These are phyloP conservation scores for Paraphoma chrysanthemicola DNA, from an alignment of 2,329 filamentous ascomycete genomes.

Conservation along the genomic window DNA sequence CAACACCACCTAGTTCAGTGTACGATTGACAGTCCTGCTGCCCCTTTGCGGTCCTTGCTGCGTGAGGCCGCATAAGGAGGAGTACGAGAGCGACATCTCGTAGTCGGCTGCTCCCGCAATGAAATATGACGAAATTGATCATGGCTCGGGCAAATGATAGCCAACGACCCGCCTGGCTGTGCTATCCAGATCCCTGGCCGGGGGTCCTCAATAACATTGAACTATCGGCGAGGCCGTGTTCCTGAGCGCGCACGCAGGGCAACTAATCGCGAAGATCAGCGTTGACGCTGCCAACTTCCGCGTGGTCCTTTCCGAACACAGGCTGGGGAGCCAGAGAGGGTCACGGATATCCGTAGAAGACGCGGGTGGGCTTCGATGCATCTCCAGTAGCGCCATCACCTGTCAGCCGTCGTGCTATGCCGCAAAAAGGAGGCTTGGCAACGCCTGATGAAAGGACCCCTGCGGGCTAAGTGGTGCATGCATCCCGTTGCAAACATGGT, in stretches of 20 bases:
- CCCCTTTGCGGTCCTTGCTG: neutral
- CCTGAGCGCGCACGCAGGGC: constrained; percentile 30
- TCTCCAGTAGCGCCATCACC: constrained; percentile 17
- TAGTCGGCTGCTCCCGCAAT: constrained; percentile 37
- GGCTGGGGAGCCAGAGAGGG: constrained; percentile 1
- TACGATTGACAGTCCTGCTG: neutral
- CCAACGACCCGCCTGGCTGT: constrained; percentile 29
- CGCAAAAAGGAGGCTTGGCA: constrained; percentile 13
- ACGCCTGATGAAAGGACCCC: constrained; percentile 3
- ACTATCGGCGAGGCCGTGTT: constrained; percentile 35
- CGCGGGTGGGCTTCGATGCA: constrained; percentile 20
- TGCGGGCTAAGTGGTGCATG: neutral
- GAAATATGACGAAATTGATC: constrained; percentile 24
- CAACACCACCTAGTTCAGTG: too few relatives aligned
- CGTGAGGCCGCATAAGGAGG: neutral
- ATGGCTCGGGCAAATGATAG: constrained; percentile 12
- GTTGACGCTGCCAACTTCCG: constrained; percentile 7
- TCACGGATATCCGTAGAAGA: constrained; percentile 14
- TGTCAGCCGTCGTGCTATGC: constrained; percentile 17
- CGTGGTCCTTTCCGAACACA: constrained; percentile 5
- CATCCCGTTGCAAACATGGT: neutral
- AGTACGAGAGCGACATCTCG: constrained; percentile 9
- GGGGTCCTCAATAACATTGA: constrained; percentile 9
- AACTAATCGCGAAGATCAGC: constrained; percentile 28
- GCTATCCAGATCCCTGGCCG: constrained; percentile 33